A percentile compares a stretch with the other conserved stretches of the same genome.
Conservation (phyloP, 208 protist genomes). For the Trypanosoma avium region DNA sequence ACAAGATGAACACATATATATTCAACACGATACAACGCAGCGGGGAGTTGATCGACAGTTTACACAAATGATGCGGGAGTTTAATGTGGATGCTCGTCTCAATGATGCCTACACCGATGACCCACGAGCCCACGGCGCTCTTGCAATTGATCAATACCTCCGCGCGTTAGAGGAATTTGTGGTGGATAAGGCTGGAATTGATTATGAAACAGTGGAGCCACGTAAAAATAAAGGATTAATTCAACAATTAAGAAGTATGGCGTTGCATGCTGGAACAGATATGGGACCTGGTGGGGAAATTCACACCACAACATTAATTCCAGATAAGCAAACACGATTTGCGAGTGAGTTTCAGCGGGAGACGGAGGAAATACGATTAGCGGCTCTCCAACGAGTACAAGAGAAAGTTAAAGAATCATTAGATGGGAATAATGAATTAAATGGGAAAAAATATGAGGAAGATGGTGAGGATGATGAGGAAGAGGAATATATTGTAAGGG, state of each 20-base stretch:
- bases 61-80: constrained; percentile 72
- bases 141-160: constrained; percentile 74
- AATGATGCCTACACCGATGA: constrained; percentile 77
- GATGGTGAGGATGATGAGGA: constrained; percentile 33
- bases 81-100: constrained; percentile 62
- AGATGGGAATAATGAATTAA: background rate
- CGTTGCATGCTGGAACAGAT: constrained; percentile 52
- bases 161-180: constrained; percentile 83
- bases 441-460: constrained; percentile 15
- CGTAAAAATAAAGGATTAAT: constrained; percentile 80
- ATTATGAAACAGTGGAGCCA: constrained; percentile 65
- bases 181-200: constrained; percentile 62
- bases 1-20: constrained; percentile 29
- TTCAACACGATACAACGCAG: constrained; percentile 47
- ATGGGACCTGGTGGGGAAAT: constrained; percentile 46
- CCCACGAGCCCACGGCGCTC: constrained; percentile 71
- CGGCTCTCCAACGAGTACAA: constrained; percentile 44
- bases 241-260: constrained; percentile 71
- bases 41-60: constrained; percentile 68
- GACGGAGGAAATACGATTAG: constrained; percentile 65
- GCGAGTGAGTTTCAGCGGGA: constrained; percentile 57
- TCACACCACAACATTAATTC: constrained; percentile 60
- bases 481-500: constrained; percentile 45
- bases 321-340: constrained; percentile 79
- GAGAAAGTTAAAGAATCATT: background rate